A percentile compares a stretch with the other conserved stretches of the same genome.
Conservation (phyloP, 257 asterid species). For the Knoxia roxburghii region DNA sequence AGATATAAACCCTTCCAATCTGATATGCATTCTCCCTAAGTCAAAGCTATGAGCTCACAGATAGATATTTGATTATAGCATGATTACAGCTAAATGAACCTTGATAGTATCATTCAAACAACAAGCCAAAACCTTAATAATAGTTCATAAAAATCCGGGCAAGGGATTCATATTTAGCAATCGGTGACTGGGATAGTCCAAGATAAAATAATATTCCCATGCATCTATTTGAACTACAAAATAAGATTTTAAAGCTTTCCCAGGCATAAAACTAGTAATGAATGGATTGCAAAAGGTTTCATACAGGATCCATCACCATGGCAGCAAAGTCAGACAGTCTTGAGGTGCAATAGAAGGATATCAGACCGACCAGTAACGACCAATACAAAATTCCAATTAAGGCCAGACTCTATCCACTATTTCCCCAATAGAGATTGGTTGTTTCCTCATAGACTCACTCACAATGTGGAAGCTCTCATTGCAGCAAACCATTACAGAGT, state of each 20-base stretch:
- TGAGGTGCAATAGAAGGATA: background rate
- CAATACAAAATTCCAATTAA: background rate
- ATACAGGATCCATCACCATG: background rate
- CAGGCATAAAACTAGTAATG: background rate
- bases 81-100: background rate
- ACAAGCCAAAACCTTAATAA: background rate
- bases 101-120: background rate
- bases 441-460: slow-evolving; percentile 4
- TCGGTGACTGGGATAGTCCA: background rate
- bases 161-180: slow-evolving; percentile 2
- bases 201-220: background rate
- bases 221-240: background rate
- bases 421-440: background rate
- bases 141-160: background rate
- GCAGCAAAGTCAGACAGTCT: background rate
- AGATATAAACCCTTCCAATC: background rate
- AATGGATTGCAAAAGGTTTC: background rate
- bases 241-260: background rate
- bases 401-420: background rate
- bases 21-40: background rate
- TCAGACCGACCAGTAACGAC: background rate
- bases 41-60: background rate
- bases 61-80: background rate
- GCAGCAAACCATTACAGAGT: background rate
- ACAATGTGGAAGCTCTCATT: background rate